These are phyloP conservation scores for Phialocephala subalpina DNA, from an alignment of 2,329 filamentous ascomycete genomes.

Conservation along the genomic window DNA sequence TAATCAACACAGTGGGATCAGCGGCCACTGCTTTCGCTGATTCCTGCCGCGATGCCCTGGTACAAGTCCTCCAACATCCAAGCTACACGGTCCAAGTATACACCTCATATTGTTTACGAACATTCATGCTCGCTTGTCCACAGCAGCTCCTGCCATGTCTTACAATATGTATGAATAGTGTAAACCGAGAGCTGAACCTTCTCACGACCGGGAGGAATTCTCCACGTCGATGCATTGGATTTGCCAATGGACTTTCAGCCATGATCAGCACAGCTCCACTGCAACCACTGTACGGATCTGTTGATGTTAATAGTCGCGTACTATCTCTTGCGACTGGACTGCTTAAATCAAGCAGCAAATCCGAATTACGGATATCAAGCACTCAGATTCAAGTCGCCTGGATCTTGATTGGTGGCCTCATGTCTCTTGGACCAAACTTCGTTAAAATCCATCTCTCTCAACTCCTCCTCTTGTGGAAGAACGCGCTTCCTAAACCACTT, in stretches of 20 bases:
- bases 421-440: slow-evolving; percentile 97
- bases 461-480: slow-evolving; percentile 94
- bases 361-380: slow-evolving; percentile 87
- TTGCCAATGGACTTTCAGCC: slow-evolving; percentile 89
- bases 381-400: slow-evolving; percentile 98
- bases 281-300: slow-evolving; percentile 90
- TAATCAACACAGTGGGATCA: slow-evolving; percentile 83
- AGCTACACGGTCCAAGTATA: slow-evolving; percentile 97
- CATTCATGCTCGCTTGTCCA: slow-evolving; percentile 88
- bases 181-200: slow-evolving; percentile 84
- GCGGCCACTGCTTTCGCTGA: slow-evolving; percentile 84
- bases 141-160: slow-evolving; percentile 91
- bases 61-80: slow-evolving; percentile 92
- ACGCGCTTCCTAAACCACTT: slow-evolving; percentile 93
- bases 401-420: slow-evolving; percentile 95
- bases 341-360: slow-evolving; percentile 90
- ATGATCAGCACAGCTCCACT: slow-evolving; percentile 88
- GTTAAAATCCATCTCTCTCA: slow-evolving; percentile 98
- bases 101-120: slow-evolving; percentile 84
- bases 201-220: slow-evolving; percentile 79
- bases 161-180: slow-evolving; percentile 95
- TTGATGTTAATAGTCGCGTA: slow-evolving; percentile 93
- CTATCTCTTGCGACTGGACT: slow-evolving; percentile 90
- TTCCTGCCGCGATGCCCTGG: slow-evolving; percentile 81
- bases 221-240: slow-evolving; percentile 84